Percentiles rank a stretch among this genome's conserved stretches.
These are phyloP conservation scores for Paulownia fortunei DNA, from an alignment of 257 asterid genomes.

Conservation along the genomic window DNA sequence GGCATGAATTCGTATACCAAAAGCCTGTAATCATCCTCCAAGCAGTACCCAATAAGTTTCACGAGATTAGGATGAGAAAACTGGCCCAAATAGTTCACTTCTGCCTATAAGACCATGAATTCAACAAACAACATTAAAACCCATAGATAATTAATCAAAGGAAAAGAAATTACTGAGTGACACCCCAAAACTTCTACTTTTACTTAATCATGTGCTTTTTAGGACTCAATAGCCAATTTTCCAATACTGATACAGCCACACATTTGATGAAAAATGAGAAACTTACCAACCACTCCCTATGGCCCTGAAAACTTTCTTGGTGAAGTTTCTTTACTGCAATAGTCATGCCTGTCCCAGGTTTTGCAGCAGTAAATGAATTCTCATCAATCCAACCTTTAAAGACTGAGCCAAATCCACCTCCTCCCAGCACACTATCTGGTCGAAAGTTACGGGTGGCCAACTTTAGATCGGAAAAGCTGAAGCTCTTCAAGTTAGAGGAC, in stretches of 20 bases:
- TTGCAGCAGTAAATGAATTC: slow-evolving; percentile 62
- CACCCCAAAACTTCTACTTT: not conserved
- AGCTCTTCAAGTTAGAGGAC: slow-evolving; percentile 74
- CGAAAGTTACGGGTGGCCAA: slow-evolving; percentile 85
- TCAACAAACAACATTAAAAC: not conserved
- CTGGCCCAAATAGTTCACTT: slow-evolving; percentile 66
- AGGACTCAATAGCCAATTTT: not conserved
- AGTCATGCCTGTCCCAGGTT: slow-evolving; percentile 77
- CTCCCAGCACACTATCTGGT: slow-evolving; percentile 84
- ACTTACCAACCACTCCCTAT: slow-evolving; percentile 90
- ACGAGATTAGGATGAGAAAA: slow-evolving; percentile 68
- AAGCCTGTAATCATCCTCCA: slow-evolving; percentile 66
- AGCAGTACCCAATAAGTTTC: slow-evolving; percentile 63
- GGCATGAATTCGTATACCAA: slow-evolving; percentile 69
- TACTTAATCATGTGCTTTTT: not conserved
- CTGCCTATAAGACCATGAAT: slow-evolving; percentile 46
- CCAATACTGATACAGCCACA: not conserved
- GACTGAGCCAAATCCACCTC: slow-evolving; percentile 89
- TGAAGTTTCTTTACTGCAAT: slow-evolving; percentile 85
- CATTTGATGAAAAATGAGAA: not conserved
- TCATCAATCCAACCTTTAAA: slow-evolving; percentile 94
- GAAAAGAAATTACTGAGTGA: not conserved
- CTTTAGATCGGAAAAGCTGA: slow-evolving; percentile 64
- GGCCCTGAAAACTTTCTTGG: slow-evolving; percentile 81
- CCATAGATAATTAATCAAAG: slow-evolving; percentile 10